These are phyloP conservation scores for Dictyostelium capitatum DNA, from an alignment of 78 protist genomes.

Conservation along the genomic window DNA sequence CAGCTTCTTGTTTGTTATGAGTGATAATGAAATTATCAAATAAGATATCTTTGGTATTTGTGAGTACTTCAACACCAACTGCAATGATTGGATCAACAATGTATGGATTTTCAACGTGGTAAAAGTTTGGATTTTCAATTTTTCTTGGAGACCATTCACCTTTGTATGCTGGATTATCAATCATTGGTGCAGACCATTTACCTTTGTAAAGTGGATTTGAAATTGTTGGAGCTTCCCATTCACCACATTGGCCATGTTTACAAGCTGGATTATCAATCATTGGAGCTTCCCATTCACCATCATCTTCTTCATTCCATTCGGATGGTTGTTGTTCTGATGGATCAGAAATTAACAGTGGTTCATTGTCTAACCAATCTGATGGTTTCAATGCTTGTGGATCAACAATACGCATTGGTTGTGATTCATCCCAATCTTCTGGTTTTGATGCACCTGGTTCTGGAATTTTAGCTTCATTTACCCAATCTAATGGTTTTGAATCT, in stretches of 20 bases:
- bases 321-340: conserved; percentile 95
- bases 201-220: conserved; percentile 94
- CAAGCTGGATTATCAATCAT: conserved; percentile 94
- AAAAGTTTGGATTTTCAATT: conserved; percentile 95
- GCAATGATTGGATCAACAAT: conserved; percentile 50
- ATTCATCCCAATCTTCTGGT: conserved; percentile 95
- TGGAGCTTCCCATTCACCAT: conserved; percentile 99
- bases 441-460: conserved; percentile 86
- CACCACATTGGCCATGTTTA: conserved; percentile 84
- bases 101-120: conserved; percentile 92
- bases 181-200: conserved; percentile 80
- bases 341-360: conserved; percentile 80
- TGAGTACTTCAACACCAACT: conserved; percentile 96
- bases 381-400: conserved; percentile 96
- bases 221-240: conserved; percentile 91
- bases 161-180: conserved; percentile 76
- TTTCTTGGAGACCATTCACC: conserved; percentile 92
- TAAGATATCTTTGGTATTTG: conserved; percentile 93
- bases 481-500: conserved; percentile 94
- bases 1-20: conserved; percentile 89
- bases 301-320: conserved; percentile 99
- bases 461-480: conserved; percentile 94
- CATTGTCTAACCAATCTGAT: conserved; percentile 97
- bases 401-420: conserved; percentile 86
- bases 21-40: conserved; percentile 97